Conservation (phyloP, 305 asterid species). For the Fraxinus xanthoxyloides region DNA sequence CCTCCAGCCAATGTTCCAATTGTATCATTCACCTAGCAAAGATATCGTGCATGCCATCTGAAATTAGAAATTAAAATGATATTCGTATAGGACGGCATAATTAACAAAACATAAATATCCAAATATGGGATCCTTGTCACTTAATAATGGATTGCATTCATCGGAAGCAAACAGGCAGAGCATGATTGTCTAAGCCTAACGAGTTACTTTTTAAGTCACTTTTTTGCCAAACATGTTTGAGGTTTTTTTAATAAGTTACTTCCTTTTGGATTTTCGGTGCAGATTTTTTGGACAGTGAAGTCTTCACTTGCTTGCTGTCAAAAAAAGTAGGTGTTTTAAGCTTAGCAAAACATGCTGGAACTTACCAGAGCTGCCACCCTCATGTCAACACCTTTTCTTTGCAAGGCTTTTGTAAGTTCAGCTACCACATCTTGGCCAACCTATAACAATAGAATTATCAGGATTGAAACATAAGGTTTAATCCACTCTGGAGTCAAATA, state of each 20-base stretch:
- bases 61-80: background rate
- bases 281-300: background rate
- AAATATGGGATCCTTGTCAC: background rate
- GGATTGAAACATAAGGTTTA: background rate
- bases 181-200: background rate
- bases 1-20: slow-evolving; percentile 96
- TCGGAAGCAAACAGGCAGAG: background rate
- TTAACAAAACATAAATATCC: background rate
- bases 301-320: background rate
- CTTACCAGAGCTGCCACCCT: slow-evolving; percentile 87
- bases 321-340: background rate
- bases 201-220: background rate
- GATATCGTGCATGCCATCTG: slow-evolving; percentile 9
- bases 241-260: background rate
- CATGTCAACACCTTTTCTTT: slow-evolving; percentile 72
- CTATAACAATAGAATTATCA: slow-evolving; percentile 36
- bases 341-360: background rate
- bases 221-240: background rate
- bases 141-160: background rate
- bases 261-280: background rate
- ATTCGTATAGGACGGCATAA: background rate
- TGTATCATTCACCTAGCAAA: slow-evolving; percentile 74
- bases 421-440: slow-evolving; percentile 81
- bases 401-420: slow-evolving; percentile 74
- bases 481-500: background rate